Conservation (phyloP, 2,329 filamentous ascomycete species). For the Pestalotiopsis sp. region DNA sequence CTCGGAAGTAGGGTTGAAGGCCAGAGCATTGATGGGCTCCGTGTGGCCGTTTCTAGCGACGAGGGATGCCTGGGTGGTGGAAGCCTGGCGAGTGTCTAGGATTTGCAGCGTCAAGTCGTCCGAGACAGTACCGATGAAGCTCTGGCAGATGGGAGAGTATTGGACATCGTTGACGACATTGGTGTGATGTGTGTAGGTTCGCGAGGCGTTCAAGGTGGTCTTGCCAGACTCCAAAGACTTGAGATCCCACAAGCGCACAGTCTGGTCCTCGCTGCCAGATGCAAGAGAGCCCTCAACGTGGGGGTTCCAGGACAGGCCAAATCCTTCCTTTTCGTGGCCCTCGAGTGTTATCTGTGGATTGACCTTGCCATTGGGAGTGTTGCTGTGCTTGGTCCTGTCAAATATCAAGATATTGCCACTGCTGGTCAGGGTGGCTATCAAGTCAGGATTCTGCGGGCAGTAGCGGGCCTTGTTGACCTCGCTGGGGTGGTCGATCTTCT, state of each 20-base stretch:
- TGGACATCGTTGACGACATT: slow-evolving; percentile 97
- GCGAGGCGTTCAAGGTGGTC: slow-evolving; percentile 70
- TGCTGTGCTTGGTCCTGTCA: slow-evolving; percentile 92
- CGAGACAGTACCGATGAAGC: slow-evolving; percentile 89
- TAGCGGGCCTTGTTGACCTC: slow-evolving; percentile 99
- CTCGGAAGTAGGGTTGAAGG: slow-evolving; percentile 93
- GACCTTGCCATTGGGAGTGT: slow-evolving; percentile 72
- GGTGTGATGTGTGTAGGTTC: slow-evolving; percentile 84
- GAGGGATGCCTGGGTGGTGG: slow-evolving; percentile 69
- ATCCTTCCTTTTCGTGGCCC: slow-evolving; percentile 88
- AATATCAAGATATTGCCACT: slow-evolving; percentile 91
- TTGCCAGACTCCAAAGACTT: slow-evolving; percentile 73
- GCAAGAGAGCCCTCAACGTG: slow-evolving; percentile 80
- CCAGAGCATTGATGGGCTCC: slow-evolving; percentile 93
- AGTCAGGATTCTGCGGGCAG: slow-evolving; percentile 94
- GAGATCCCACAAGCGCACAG: slow-evolving; percentile 90
- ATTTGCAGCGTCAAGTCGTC: slow-evolving; percentile 94
- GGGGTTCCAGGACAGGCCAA: slow-evolving; percentile 91
- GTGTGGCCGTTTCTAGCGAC: slow-evolving; percentile 75
- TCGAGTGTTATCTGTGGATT: slow-evolving; percentile 83
- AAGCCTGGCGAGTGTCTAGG: slow-evolving; percentile 76
- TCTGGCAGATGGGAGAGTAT: slow-evolving; percentile 84
- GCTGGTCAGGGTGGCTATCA: slow-evolving; percentile 90
- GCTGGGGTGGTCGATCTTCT: slow-evolving; percentile 94
- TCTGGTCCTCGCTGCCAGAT: slow-evolving; percentile 90